Base-by-base conservation (phyloP, 192 early-diverging fungal species). In the Glomus cerebriforme region DNA sequence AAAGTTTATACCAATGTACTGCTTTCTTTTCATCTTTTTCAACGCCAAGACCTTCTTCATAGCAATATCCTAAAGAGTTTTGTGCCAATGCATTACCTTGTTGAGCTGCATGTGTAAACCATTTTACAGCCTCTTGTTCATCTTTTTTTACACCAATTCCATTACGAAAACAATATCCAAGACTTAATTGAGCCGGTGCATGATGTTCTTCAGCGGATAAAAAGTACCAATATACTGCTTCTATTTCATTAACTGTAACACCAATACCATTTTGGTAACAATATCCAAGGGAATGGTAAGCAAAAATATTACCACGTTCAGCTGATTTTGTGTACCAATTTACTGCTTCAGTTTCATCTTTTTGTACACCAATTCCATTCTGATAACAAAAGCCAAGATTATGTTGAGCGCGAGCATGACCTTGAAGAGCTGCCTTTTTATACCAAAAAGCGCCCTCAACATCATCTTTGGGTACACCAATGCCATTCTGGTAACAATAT, bases 301-400 rank as follows among this genome's bases (percentile, higher is more conserved):
- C 86, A 82, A 90, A 88, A 37, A 89, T 85, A 64, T 91, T 88
- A 26, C 88, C 86, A 68, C 84, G 86, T 47, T 87, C 85, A 3
- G 89, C 88, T 26, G 88, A 87, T 65, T 84, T 86, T 63, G 79
- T 83, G 66, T 90, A 90, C 88, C 88, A 90, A 65, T 82, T 80
- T 49, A 89, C 85, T 24, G 88, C 89, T 75, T 86, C 75, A 37
- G 77, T 79, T 7, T 81, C 81, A 43, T 89, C 81, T 66, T 88
- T 89, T 27, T 79, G 81, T 3, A 95, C 91, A 22, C 94, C 94
- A 74, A 94, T 92, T 13, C 93, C 94, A 80, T 95, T 94, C 59
- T 93, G 93, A 78, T 93, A 96, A 79, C 95, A 96, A 79, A 92
- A 95, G 9, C 94, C 95, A 58, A 96, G 84, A 67, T 94, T 87